These are phyloP conservation scores for Daedalea quercina DNA, from an alignment of 768 basidiomycete species.

Conservation along the genomic window DNA sequence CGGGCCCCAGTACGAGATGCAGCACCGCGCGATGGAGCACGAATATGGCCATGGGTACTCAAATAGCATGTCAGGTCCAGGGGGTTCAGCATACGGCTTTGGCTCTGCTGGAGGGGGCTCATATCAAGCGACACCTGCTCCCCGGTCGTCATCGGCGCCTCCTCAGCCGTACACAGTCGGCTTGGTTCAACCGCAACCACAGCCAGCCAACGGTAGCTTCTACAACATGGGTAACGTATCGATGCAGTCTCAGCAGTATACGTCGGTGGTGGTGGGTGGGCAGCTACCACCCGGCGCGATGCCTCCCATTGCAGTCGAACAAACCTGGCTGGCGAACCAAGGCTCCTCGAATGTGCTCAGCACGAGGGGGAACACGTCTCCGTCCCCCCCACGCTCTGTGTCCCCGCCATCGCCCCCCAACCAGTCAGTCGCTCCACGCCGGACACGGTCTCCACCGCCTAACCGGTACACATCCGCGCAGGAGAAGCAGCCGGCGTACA, in stretches of 20 bases:
- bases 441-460: conserved; percentile 51
- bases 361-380: conserved; percentile 23
- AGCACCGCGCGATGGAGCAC: conserved; percentile 88
- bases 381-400: conserved; percentile 26
- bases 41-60: conserved; percentile 47
- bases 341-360: conserved; percentile 15
- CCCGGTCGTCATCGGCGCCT: conserved; percentile 4
- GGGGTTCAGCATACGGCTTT: conserved; percentile 7
- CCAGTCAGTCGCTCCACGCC: conserved; percentile 28
- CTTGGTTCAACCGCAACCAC: conserved; percentile 25
- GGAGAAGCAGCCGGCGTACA: conserved; percentile 20
- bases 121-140: conserved; percentile 2
- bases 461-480: conserved; percentile 30
- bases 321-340: conserved; percentile 26
- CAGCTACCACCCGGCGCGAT: conserved; percentile 58
- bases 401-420: conserved; percentile 21
- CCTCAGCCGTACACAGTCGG: conserved; percentile 16
- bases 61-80: conserved; percentile 2
- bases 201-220: conserved; percentile 24
- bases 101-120: conserved; percentile 1
- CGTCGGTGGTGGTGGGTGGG: conserved; percentile 23
- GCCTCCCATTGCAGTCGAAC: conserved; percentile 39
- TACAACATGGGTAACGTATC: conserved; percentile 29
- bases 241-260: conserved; percentile 20
- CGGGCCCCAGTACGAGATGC: conserved; percentile 90